Conservation (phyloP, 768 basidiomycete species). For the Mycena vulgaris region DNA sequence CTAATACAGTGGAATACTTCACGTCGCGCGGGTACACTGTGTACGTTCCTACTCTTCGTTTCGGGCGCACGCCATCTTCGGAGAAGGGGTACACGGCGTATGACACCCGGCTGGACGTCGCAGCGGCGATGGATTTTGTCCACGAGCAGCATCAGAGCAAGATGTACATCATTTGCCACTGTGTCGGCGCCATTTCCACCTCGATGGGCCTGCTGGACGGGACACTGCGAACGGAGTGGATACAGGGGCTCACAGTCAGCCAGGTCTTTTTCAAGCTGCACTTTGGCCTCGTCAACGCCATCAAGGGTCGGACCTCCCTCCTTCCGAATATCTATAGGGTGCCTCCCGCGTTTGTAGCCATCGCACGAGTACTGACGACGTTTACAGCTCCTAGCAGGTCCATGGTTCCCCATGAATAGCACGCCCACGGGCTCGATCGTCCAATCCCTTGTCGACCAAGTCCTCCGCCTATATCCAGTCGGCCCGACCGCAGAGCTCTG, state of each 20-base stretch:
- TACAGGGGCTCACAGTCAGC: slow-evolving; percentile 33
- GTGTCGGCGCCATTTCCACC: slow-evolving; percentile 30
- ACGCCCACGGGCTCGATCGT: background rate
- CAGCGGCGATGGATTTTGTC: slow-evolving; percentile 34
- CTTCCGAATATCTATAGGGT: slow-evolving; percentile 29
- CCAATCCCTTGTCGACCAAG: slow-evolving; percentile 35
- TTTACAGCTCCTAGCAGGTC: slow-evolving; percentile 2
- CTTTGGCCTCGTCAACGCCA: slow-evolving; percentile 27
- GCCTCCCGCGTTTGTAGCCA: background rate
- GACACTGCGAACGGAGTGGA: slow-evolving; percentile 31
- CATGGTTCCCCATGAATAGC: slow-evolving; percentile 27
- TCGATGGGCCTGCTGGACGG: slow-evolving; percentile 37
- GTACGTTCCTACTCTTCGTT: slow-evolving; percentile 24
- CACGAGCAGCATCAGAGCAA: slow-evolving; percentile 18
- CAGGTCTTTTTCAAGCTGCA: slow-evolving; percentile 37
- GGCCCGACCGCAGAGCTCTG: slow-evolving; percentile 32
- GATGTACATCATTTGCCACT: slow-evolving; percentile 34
- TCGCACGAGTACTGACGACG: background rate
- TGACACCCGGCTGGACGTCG: slow-evolving; percentile 37
- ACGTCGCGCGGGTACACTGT: slow-evolving; percentile 28
- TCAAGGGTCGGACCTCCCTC: slow-evolving; percentile 23
- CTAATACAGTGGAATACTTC: slow-evolving; percentile 40
- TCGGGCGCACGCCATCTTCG: slow-evolving; percentile 27
- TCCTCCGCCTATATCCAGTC: slow-evolving; percentile 39
- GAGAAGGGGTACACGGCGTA: slow-evolving; percentile 30